Evolutionary conservation across 768 basidiomycete genomes (phyloP).

Genomic region (Tulasnella sp.): DNA sequence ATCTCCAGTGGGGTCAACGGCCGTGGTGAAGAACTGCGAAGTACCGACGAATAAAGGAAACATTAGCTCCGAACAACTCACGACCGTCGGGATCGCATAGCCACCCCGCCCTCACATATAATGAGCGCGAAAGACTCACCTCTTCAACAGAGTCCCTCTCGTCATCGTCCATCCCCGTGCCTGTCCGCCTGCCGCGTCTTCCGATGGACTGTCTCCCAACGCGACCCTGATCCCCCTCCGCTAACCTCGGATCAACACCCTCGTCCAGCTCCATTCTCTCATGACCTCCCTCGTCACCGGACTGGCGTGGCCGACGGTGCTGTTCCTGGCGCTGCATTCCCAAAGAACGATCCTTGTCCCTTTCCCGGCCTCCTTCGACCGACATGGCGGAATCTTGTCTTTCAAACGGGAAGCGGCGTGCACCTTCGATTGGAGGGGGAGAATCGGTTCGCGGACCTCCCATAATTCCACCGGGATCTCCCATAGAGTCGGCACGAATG

Average conservation of each 20-base stretch:
- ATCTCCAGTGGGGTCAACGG: background rate
- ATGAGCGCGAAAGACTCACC: background rate
- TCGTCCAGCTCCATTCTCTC: background rate
- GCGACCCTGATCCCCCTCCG: background rate
- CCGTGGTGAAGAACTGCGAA: background rate
- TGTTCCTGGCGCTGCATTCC: background rate
- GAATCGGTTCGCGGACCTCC: background rate
- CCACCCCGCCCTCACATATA: background rate
- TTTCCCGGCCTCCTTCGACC: background rate
- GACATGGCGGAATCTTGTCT: background rate
- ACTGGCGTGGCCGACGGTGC: background rate
- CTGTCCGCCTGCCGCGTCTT: background rate
- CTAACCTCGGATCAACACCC: background rate
- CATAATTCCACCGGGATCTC: background rate
- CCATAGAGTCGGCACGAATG: background rate
- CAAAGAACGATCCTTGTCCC: background rate
- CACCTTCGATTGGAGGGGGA: background rate
- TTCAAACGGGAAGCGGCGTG: background rate
- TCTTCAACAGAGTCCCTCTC: constrained; percentile 7
- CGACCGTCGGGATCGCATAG: background rate
- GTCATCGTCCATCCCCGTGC: background rate
- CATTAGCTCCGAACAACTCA: background rate
- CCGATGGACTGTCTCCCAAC: background rate
- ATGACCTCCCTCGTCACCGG: background rate
- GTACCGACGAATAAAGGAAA: background rate